Evolutionary conservation across 192 early-diverging fungal genomes (phyloP).

Genomic region (Dissophora globulifera): DNA sequence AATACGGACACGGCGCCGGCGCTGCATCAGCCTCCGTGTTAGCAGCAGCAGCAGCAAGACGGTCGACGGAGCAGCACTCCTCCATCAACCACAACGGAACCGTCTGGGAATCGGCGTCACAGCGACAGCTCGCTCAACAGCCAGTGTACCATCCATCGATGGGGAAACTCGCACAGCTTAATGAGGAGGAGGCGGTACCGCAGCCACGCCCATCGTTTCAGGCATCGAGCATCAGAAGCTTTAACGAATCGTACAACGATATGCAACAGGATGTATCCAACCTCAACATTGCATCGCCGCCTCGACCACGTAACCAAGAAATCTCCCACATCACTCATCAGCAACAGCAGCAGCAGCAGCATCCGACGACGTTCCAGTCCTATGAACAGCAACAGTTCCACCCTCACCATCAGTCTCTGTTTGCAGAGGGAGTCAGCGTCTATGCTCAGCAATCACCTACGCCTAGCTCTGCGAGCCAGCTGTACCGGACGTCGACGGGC

Average conservation of each 20-base stretch:
- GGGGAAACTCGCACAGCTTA: conserved; percentile 31
- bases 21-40: too few relatives aligned
- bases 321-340: background rate
- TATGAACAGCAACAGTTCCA: conserved; percentile 12
- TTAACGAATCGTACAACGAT: conserved; percentile 11
- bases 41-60: too few relatives aligned
- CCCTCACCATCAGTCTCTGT: conserved; percentile 23
- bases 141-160: conserved; percentile 20
- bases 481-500: conserved; percentile 44
- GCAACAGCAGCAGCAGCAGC: conserved; percentile 18
- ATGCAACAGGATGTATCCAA: conserved; percentile 43
- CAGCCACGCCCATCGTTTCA: conserved; percentile 43
- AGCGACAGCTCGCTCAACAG: conserved; percentile 27
- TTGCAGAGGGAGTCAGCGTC: conserved; percentile 28
- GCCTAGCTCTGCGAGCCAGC: conserved; percentile 25
- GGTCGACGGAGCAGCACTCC: conserved; percentile 27
- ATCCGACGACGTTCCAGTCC: conserved; percentile 19
- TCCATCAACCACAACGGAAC: conserved; percentile 13
- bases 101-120: conserved; percentile 23
- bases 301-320: conserved; percentile 25
- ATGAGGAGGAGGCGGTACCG: conserved; percentile 20
- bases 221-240: conserved; percentile 9
- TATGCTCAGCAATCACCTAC: conserved; percentile 44
- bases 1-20: conserved; percentile 8
- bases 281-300: conserved; percentile 49